phyloP scores from a whole-genome alignment of 2,329 filamentous ascomycete genomes.

The Canariomyces notabilis region DNA sequence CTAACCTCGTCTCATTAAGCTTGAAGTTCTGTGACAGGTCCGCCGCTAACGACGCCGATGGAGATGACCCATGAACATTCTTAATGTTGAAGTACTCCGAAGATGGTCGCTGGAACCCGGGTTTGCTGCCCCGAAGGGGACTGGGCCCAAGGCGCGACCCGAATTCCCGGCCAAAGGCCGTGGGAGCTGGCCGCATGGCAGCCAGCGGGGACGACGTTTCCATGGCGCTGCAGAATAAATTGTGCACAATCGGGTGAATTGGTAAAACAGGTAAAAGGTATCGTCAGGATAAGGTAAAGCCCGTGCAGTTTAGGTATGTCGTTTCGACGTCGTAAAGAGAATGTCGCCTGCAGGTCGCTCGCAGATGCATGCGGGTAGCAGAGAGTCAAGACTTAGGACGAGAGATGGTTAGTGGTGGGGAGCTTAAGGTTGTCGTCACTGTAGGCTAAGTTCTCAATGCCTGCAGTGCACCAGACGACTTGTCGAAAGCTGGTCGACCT shows the following conservation, averaged over 20 bases:
- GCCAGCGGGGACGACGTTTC: constrained; percentile 91
- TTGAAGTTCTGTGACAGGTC: constrained; percentile 97
- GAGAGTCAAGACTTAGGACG: not conserved
- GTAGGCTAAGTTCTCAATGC: constrained; percentile 16
- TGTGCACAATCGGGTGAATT: constrained; percentile 5
- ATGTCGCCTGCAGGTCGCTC: not conserved
- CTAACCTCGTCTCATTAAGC: constrained; percentile 75
- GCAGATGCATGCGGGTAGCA: not conserved
- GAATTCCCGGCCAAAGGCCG: constrained; percentile 56
- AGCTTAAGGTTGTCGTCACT: constrained; percentile 12
- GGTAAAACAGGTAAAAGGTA: no score
- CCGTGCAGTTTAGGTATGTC: not conserved
- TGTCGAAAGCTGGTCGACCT: constrained; percentile 11
- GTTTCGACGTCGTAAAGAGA: not conserved
- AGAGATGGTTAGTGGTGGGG: not conserved
- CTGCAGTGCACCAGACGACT: constrained; percentile 1
- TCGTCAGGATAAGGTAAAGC: not conserved
- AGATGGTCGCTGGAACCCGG: constrained; percentile 47
- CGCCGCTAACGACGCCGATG: constrained; percentile 82
- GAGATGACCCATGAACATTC: constrained; percentile 77
- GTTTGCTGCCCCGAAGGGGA: constrained; percentile 40
- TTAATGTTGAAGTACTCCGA: constrained; percentile 80
- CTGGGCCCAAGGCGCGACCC: constrained; percentile 47
- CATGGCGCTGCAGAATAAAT: constrained; percentile 50
- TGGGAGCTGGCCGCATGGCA: constrained; percentile 71